Percentiles rank a stretch among this genome's conserved stretches.
phyloP scores from a whole-genome alignment of 2,329 filamentous ascomycete genomes.

The Epichloe brachyelytri region DNA sequence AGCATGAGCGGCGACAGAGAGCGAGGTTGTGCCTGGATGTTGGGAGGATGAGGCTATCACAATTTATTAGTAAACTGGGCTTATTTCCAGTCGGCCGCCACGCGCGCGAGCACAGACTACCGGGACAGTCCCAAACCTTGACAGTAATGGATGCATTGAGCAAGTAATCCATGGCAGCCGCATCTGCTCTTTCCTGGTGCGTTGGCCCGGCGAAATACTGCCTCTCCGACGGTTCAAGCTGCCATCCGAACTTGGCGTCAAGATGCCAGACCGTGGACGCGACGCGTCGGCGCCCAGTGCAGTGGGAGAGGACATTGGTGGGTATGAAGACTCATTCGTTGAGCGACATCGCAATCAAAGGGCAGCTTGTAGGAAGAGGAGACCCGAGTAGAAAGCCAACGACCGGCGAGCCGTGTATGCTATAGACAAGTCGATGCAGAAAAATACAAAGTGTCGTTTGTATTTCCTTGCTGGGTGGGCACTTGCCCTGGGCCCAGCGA shows the following conservation, averaged over 20 bases:
- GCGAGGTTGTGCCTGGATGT: conserved; percentile 38
- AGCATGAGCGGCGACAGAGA: conserved; percentile 49
- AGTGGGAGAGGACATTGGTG: conserved; percentile 22
- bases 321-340: conserved; percentile 5
- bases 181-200: conserved; percentile 25
- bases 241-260: conserved; percentile 27
- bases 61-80: conserved; percentile 9
- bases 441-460: background rate
- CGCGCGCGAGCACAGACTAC: background rate
- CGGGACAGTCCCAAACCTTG: conserved; percentile 25
- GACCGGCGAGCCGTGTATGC: background rate
- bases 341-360: conserved; percentile 1
- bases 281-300: conserved; percentile 32
- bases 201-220: conserved; percentile 14
- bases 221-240: conserved; percentile 24
- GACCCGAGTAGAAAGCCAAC: background rate
- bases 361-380: background rate
- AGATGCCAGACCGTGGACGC: conserved; percentile 30
- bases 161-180: conserved; percentile 35
- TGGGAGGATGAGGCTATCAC: conserved; percentile 41
- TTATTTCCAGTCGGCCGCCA: background rate
- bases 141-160: conserved; percentile 38
- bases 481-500: no score
- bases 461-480: background rate
- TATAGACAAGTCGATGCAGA: background rate